Evolutionary conservation across 148 eudicot genomes (phyloP).

Genomic region (Nyssa sinensis): DNA sequence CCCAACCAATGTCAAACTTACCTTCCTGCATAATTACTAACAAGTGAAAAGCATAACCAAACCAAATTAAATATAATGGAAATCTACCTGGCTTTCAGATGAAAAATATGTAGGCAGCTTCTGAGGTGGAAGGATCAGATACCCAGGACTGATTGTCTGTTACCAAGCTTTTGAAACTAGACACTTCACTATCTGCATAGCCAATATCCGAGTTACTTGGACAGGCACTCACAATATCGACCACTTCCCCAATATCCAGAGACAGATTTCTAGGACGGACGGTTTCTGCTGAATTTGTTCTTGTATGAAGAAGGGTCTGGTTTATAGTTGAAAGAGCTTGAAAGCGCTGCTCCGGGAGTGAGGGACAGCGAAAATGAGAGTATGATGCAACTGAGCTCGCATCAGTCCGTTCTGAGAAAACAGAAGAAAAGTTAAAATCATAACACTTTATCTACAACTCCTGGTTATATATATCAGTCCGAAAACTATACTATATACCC

Average conservation of each 20-base stretch:
- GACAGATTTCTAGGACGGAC: conserved; percentile 18
- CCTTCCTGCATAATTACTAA: neutral
- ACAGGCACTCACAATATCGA: conserved; percentile 30
- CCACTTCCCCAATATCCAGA: conserved; percentile 23
- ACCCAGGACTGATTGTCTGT: conserved; percentile 14
- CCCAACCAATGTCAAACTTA: neutral
- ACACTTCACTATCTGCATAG: conserved; percentile 19
- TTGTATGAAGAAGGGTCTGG: conserved; percentile 33
- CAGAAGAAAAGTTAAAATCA: neutral
- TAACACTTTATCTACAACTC: neutral
- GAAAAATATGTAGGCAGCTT: conserved; percentile 33
- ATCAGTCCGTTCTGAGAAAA: conserved; percentile 40
- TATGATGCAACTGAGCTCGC: conserved; percentile 39
- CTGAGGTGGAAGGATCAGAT: conserved; percentile 38
- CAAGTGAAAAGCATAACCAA: conserved; percentile 1
- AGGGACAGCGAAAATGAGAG: conserved; percentile 43
- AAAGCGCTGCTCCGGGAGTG: conserved; percentile 44
- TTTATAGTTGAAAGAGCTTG: conserved; percentile 47
- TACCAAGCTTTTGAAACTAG: conserved; percentile 41
- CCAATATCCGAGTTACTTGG: conserved; percentile 21
- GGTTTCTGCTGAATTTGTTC: conserved; percentile 32
- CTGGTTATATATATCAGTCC: neutral
- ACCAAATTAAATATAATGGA: neutral
- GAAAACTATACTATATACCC: neutral
- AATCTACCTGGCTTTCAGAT: conserved; percentile 44